Conservation (phyloP, 2,329 filamentous ascomycete species). For the Penicillium vulpinum region DNA sequence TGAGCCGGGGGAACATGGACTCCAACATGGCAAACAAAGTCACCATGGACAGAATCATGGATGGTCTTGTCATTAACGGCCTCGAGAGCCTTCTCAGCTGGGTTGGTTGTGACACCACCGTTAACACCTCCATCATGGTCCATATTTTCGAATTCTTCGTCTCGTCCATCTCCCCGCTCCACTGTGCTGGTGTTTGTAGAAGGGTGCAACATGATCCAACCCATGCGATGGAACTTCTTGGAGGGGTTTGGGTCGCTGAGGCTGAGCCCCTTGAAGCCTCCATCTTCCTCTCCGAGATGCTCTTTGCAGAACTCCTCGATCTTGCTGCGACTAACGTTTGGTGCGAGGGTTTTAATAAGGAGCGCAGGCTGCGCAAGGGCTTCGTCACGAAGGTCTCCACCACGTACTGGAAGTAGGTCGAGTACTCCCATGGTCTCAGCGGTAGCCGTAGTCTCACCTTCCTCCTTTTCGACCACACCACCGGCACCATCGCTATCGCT, state of each 20-base stretch:
- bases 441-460: slow-evolving; percentile 86
- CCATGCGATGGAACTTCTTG: slow-evolving; percentile 96
- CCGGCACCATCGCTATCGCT: slow-evolving; percentile 85
- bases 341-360: slow-evolving; percentile 96
- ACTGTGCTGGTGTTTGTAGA: slow-evolving; percentile 66
- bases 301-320: slow-evolving; percentile 94
- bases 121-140: slow-evolving; percentile 37
- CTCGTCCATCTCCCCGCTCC: slow-evolving; percentile 72
- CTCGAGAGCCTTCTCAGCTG: slow-evolving; percentile 82
- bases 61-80: slow-evolving; percentile 98
- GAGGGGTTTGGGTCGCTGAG: slow-evolving; percentile 94
- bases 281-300: slow-evolving; percentile 84
- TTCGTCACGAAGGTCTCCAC: slow-evolving; percentile 86
- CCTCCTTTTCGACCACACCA: slow-evolving; percentile 86
- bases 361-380: slow-evolving; percentile 85
- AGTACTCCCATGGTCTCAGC: slow-evolving; percentile 92
- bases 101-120: slow-evolving; percentile 42
- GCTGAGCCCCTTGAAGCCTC: slow-evolving; percentile 93
- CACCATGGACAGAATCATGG: slow-evolving; percentile 86
- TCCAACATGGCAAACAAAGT: slow-evolving; percentile 96
- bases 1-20: slow-evolving; percentile 86
- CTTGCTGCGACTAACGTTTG: slow-evolving; percentile 90
- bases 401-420: slow-evolving; percentile 79
- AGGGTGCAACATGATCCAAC: slow-evolving; percentile 95
- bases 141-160: slow-evolving; percentile 62